Percentiles rank a stretch among this genome's conserved stretches.
These are phyloP conservation scores for Eurotiales sp. DNA, from an alignment of 2,329 filamentous ascomycete genomes.

Conservation along the genomic window DNA sequence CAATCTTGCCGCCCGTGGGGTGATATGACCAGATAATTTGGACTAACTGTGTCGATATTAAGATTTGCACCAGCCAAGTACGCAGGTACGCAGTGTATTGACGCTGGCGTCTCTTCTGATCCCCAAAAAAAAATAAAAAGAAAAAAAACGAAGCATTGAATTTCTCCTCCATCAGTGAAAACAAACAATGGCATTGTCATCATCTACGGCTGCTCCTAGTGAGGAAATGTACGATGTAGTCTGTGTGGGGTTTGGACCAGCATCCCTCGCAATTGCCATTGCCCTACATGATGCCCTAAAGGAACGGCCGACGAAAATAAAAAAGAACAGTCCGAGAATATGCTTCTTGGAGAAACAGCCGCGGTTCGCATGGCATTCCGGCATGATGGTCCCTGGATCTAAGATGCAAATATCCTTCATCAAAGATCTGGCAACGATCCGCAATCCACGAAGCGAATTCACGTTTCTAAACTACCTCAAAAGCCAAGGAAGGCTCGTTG, in stretches of 20 bases:
- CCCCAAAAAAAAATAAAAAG: too few species aligned
- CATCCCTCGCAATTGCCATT: conserved; percentile 82
- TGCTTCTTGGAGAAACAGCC: conserved; percentile 84
- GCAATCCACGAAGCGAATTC: conserved; percentile 84
- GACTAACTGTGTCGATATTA: not conserved
- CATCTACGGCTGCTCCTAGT: not conserved
- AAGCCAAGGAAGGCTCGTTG: conserved; percentile 71
- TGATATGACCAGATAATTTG: too few species aligned
- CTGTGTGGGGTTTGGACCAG: conserved; percentile 89
- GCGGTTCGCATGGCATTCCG: conserved; percentile 85
- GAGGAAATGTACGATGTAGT: conserved; percentile 75
- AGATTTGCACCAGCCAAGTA: not conserved
- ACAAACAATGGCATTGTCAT: conserved; percentile 2
- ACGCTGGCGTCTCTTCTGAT: too few species aligned
- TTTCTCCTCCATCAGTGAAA: not conserved
- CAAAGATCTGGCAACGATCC: conserved; percentile 87
- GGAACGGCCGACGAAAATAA: conserved; percentile 36
- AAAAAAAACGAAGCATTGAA: too few species aligned
- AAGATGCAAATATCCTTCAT: conserved; percentile 98
- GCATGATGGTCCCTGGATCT: conserved; percentile 88
- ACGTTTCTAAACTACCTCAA: conserved; percentile 96
- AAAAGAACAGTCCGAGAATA: conserved; percentile 57
- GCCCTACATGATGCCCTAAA: conserved; percentile 77
- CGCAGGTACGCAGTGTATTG: not conserved
- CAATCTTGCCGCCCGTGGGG: not conserved